Conservation (phyloP, 441 rosid genomes). For the Brassica hybrid region DNA sequence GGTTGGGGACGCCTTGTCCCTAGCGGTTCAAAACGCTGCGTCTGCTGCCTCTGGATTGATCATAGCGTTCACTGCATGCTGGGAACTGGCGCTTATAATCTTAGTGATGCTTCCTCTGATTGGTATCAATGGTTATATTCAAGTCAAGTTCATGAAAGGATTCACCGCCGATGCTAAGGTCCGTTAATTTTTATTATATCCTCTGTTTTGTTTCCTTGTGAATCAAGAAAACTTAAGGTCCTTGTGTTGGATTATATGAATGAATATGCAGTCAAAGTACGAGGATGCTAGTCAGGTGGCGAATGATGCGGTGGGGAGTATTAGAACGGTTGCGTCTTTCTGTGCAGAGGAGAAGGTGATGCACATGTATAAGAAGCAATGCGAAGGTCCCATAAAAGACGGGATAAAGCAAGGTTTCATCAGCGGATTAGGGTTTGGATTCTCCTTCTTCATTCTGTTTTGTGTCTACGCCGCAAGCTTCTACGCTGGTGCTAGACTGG, state of each 20-base stretch:
- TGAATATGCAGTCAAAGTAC: too few species aligned
- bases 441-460: conserved; percentile 51
- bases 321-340: conserved; percentile 62
- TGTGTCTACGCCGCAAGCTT: conserved; percentile 53
- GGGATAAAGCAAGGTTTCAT: conserved; percentile 56
- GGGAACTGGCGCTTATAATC: conserved; percentile 57
- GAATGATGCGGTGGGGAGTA: conserved; percentile 61
- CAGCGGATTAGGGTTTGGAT: conserved; percentile 57
- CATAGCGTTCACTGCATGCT: conserved; percentile 58
- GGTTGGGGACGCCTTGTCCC: conserved; percentile 57
- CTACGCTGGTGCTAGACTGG: conserved; percentile 56
- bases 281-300: conserved; percentile 33
- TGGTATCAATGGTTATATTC: conserved; percentile 52
- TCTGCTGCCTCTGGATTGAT: conserved; percentile 56
- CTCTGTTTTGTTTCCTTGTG: conserved; percentile 12
- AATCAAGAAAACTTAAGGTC: conserved; percentile 1
- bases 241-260: neutral
- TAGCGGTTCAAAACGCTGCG: conserved; percentile 52
- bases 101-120: conserved; percentile 56
- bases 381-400: conserved; percentile 54
- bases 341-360: conserved; percentile 64
- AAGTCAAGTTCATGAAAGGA: conserved; percentile 55
- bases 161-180: conserved; percentile 63
- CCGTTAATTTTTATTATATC: neutral
- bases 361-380: conserved; percentile 53